Percentiles rank a stretch among this genome's conserved stretches.
Conservation (phyloP, 805 yeast species). For the Yarrowia sp. region DNA sequence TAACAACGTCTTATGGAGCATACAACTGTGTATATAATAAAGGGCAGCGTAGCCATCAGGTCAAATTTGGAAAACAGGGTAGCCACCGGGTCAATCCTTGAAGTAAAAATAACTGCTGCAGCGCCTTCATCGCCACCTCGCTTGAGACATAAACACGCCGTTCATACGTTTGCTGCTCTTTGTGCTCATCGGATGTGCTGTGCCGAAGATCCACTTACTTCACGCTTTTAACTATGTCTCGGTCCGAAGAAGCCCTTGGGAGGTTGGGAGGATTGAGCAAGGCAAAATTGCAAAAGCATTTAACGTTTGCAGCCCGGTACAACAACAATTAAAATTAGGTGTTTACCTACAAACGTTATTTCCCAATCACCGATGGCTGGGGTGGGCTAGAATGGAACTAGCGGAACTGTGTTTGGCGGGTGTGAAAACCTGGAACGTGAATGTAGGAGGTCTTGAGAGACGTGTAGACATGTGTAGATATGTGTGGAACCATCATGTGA, state of each 20-base stretch:
- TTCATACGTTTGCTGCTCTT: not conserved
- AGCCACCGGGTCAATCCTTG: too few species aligned
- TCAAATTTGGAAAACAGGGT: too few species aligned
- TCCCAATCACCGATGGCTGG: not conserved
- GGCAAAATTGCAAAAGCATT: not conserved
- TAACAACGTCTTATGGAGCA: too few species aligned
- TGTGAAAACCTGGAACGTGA: too few species aligned
- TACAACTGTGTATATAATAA: not conserved
- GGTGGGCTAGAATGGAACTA: slow-evolving; percentile 20
- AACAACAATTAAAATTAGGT: not conserved
- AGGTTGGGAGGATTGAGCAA: not conserved
- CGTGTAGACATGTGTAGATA: too few species aligned
- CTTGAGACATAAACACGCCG: too few species aligned
- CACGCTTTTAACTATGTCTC: not conserved
- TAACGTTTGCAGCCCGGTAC: not conserved
- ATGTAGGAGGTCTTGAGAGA: too few species aligned
- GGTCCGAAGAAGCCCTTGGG: slow-evolving; percentile 3
- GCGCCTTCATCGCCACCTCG: too few species aligned
- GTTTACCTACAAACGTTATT: not conserved
- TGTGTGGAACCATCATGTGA: too few species aligned
- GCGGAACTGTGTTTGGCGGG: slow-evolving; percentile 1
- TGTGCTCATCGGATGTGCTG: not conserved
- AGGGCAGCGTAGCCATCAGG: too few species aligned
- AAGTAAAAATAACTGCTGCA: too few species aligned
- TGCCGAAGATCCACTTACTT: slow-evolving; percentile 4